phyloP scores from a whole-genome alignment of 768 basidiomycete genomes.

The Hemileccinum rubropunctum region DNA sequence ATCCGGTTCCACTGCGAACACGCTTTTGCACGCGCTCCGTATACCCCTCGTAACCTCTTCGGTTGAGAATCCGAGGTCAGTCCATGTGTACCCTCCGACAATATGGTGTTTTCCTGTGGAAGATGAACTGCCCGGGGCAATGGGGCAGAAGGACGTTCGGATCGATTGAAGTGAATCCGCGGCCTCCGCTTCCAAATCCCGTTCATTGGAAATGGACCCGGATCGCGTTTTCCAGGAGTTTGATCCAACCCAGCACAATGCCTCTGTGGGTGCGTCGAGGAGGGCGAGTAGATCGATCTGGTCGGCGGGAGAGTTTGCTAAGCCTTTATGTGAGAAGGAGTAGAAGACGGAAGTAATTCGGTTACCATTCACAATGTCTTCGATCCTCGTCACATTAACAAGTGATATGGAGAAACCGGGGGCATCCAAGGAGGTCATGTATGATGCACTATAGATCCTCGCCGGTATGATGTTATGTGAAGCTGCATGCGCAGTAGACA shows the following conservation, averaged over 20 bases:
- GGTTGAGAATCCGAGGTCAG: constrained; percentile 9
- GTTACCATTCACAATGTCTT: constrained; percentile 22
- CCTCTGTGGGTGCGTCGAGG: constrained; percentile 43
- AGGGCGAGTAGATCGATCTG: constrained; percentile 29
- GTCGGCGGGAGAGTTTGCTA: constrained; percentile 16
- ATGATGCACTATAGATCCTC: constrained; percentile 46
- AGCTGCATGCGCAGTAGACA: no score
- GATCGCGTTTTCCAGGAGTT: constrained; percentile 30
- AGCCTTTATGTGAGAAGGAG: neutral
- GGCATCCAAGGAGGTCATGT: constrained; percentile 62
- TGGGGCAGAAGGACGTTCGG: neutral
- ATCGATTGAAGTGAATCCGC: constrained; percentile 3
- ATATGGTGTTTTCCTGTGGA: no score
- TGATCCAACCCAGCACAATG: constrained; percentile 40
- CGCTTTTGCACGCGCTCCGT: constrained; percentile 36
- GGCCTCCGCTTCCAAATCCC: constrained; percentile 6
- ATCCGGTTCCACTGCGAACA: constrained; percentile 47
- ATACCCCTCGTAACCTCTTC: constrained; percentile 11
- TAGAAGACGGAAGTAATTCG: neutral
- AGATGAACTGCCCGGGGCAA: neutral
- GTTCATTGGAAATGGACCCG: neutral
- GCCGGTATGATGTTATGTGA: no score
- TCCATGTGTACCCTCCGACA: constrained; percentile 2
- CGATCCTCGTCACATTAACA: no score
- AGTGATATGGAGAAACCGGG: constrained; percentile 56